Percentiles rank a stretch among this genome's conserved stretches.
These are phyloP conservation scores for Opeltia flavorubescens DNA, from an alignment of 495 filamentous ascomycete species.

Conservation along the genomic window DNA sequence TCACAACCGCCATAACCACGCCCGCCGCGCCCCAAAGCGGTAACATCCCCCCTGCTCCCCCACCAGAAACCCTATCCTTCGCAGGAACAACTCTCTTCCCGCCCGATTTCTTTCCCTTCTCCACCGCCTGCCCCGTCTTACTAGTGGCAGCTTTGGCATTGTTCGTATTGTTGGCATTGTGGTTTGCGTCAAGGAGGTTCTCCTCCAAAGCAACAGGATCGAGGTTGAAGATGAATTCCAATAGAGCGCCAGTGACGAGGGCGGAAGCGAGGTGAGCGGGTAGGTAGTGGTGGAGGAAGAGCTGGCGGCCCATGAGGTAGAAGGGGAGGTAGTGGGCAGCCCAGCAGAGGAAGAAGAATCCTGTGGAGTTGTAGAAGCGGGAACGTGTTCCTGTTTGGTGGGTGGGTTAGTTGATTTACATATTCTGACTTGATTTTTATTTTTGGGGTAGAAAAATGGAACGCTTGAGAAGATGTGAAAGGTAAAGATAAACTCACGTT, in stretches of 20 bases:
- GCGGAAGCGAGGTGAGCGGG: constrained; percentile 82
- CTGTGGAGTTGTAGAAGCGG: constrained; percentile 92
- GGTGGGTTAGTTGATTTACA: constrained; percentile 5
- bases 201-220: constrained; percentile 48
- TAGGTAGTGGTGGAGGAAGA: constrained; percentile 66
- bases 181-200: constrained; percentile 24
- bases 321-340: constrained; percentile 62
- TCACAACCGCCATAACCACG: constrained; percentile 52
- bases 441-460: not conserved
- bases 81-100: constrained; percentile 46
- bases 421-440: not conserved
- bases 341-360: constrained; percentile 92
- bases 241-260: constrained; percentile 87
- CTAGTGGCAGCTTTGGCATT: constrained; percentile 30
- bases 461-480: not conserved
- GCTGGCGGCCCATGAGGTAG: constrained; percentile 63
- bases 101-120: constrained; percentile 16
- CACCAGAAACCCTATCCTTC: constrained; percentile 67
- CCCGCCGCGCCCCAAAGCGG: constrained; percentile 62
- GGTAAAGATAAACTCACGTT: constrained; percentile 50
- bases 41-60: constrained; percentile 60
- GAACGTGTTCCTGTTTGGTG: constrained; percentile 62
- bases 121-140: constrained; percentile 21
- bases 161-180: constrained; percentile 30
- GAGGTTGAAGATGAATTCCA: constrained; percentile 92